A percentile compares a stretch with the other conserved stretches of the same genome.
Conservation (phyloP, 768 basidiomycete species). For the Boletus reticulatus region DNA sequence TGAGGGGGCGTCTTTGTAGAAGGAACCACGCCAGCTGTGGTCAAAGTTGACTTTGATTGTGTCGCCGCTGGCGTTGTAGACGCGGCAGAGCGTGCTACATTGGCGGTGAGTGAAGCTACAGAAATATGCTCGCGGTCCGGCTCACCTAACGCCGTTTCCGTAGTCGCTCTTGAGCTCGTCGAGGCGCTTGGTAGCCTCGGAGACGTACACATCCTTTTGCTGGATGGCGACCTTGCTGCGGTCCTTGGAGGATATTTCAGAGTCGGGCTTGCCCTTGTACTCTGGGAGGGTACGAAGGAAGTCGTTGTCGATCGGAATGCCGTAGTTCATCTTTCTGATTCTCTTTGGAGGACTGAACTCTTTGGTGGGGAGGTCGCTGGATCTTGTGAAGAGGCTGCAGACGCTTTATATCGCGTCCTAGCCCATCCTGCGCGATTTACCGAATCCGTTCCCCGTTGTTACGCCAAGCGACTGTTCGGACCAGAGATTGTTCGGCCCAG, state of each 20-base stretch:
- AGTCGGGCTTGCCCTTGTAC: background rate
- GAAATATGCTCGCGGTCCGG: background rate
- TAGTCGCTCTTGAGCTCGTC: conserved; percentile 1
- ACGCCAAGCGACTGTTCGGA: no score
- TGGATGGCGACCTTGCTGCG: background rate
- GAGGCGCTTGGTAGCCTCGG: background rate
- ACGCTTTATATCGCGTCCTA: background rate
- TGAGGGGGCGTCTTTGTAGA: background rate
- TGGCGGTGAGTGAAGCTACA: background rate
- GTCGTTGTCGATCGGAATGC: background rate
- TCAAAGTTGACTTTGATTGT: background rate
- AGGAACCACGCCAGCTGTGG: background rate
- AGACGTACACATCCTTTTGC: background rate
- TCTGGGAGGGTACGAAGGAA: background rate
- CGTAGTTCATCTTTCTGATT: background rate
- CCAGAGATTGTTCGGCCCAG: no score
- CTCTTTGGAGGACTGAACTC: background rate
- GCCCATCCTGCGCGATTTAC: no score
- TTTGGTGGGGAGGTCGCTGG: background rate
- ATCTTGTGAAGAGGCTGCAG: background rate
- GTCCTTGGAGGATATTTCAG: background rate
- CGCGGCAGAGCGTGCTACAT: background rate
- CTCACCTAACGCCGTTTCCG: background rate
- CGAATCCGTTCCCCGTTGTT: no score
- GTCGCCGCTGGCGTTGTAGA: background rate